phyloP scores from a whole-genome alignment of 805 yeast genomes.

The Wickerhamiella nectarea region DNA sequence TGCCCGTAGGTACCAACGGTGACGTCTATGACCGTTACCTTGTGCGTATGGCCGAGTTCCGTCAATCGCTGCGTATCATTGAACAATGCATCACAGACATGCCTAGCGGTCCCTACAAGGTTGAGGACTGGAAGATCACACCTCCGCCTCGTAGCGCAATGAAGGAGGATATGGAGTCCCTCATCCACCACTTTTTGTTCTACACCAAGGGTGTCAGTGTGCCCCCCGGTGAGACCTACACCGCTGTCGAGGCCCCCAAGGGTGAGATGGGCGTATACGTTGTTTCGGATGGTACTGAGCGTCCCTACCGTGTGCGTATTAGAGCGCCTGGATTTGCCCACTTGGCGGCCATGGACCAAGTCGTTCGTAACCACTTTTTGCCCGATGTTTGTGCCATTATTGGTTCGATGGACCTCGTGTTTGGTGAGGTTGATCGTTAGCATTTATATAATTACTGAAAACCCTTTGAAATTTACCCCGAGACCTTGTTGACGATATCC shows the following conservation, averaged over 20 bases:
- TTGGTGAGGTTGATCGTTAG: constrained; percentile 87
- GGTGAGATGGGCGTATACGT: constrained; percentile 90
- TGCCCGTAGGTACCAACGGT: constrained; percentile 76
- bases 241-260: constrained; percentile 88
- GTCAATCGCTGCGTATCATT: constrained; percentile 79
- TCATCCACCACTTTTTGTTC: constrained; percentile 76
- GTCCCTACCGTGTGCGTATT: constrained; percentile 85
- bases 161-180: constrained; percentile 89
- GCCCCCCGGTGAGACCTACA: constrained; percentile 83
- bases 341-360: constrained; percentile 76
- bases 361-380: constrained; percentile 71
- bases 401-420: constrained; percentile 91
- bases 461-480: not conserved
- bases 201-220: constrained; percentile 82
- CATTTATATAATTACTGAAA: not conserved
- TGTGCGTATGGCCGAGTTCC: constrained; percentile 80
- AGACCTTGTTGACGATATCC: not conserved
- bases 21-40: constrained; percentile 86
- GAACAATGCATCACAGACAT: constrained; percentile 82
- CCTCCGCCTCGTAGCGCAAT: constrained; percentile 71
- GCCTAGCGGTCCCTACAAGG: constrained; percentile 87
- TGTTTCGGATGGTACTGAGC: constrained; percentile 77
- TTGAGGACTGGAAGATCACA: constrained; percentile 72
- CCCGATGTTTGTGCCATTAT: constrained; percentile 90
- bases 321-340: constrained; percentile 93